Conservation (phyloP, 1,139 yeast genomes). For the Pneumocystis wakefieldiae region DNA sequence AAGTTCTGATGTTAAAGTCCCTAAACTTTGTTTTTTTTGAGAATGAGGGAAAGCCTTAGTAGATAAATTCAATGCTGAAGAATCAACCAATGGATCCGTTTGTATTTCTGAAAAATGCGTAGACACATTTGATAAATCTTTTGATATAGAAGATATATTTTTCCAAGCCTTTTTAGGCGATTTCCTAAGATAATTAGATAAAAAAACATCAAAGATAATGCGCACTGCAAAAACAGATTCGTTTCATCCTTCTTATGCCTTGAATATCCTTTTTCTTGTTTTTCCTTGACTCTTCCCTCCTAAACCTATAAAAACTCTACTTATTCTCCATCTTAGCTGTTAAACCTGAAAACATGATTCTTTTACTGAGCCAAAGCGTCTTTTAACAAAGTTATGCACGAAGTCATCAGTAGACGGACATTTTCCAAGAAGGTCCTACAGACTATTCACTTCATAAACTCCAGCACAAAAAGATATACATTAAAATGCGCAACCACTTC, state of each 20-base stretch:
- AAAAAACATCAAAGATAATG: background rate
- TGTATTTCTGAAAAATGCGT: too few species aligned
- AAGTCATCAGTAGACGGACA: background rate
- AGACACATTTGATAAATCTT: too few species aligned
- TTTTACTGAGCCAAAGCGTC: background rate
- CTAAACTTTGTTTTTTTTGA: background rate
- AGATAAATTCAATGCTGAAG: background rate
- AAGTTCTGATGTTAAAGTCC: constrained; percentile 8
- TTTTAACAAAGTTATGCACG: background rate
- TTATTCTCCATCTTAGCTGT: too few species aligned
- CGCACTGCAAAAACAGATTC: background rate
- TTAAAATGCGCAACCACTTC: background rate
- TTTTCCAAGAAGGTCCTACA: background rate
- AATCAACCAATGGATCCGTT: background rate
- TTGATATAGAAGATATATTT: too few species aligned
- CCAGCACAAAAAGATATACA: background rate
- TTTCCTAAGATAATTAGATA: background rate
- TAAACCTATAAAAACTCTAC: too few species aligned
- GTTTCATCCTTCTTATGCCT: background rate
- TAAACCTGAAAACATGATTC: background rate
- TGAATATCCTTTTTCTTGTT: too few species aligned
- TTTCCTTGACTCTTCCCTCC: too few species aligned
- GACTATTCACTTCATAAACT: background rate
- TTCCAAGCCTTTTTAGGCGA: background rate
- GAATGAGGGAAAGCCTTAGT: background rate